Evolutionary conservation across 805 yeast species (phyloP).

Genomic region (Sugiyamaella chiloensis): DNA sequence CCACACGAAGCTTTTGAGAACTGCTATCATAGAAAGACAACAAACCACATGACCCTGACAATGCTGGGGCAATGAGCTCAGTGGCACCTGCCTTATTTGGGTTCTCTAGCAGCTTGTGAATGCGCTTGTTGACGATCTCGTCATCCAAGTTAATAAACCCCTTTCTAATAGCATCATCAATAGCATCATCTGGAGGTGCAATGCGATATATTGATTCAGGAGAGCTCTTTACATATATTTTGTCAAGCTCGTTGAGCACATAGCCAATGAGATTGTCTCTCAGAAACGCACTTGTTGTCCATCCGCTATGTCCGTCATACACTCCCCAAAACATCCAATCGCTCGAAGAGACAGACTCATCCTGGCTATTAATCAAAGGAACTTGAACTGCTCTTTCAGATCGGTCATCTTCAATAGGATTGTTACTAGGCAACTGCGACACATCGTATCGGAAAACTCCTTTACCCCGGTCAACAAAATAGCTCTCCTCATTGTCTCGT

Average conservation of each 20-base stretch:
- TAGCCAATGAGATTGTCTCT: constrained; percentile 72
- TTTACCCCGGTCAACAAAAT: constrained; percentile 72
- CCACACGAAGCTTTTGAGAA: constrained; percentile 70
- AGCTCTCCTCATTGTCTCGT: constrained; percentile 75
- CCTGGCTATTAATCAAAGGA: constrained; percentile 39
- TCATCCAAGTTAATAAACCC: constrained; percentile 85
- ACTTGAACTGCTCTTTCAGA: constrained; percentile 74
- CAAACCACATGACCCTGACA: constrained; percentile 92
- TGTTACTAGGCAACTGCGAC: constrained; percentile 84
- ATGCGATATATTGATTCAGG: constrained; percentile 43
- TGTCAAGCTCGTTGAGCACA: constrained; percentile 74
- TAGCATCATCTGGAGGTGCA: constrained; percentile 62
- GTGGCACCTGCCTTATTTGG: constrained; percentile 51
- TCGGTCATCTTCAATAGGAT: constrained; percentile 92
- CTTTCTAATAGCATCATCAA: constrained; percentile 74
- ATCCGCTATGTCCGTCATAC: constrained; percentile 96
- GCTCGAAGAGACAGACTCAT: constrained; percentile 42
- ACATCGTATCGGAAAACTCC: constrained; percentile 89
- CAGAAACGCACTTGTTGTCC: constrained; percentile 85
- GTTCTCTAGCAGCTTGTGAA: constrained; percentile 58
- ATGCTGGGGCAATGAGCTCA: constrained; percentile 81
- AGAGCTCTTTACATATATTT: constrained; percentile 51
- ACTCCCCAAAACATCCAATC: constrained; percentile 96
- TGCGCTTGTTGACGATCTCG: constrained; percentile 74
- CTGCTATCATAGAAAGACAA: constrained; percentile 81